Percentiles rank a stretch among this genome's conserved stretches.
Evolutionary conservation across 2,329 filamentous ascomycete species (phyloP).

Genomic region (Colletotrichum siamense): DNA sequence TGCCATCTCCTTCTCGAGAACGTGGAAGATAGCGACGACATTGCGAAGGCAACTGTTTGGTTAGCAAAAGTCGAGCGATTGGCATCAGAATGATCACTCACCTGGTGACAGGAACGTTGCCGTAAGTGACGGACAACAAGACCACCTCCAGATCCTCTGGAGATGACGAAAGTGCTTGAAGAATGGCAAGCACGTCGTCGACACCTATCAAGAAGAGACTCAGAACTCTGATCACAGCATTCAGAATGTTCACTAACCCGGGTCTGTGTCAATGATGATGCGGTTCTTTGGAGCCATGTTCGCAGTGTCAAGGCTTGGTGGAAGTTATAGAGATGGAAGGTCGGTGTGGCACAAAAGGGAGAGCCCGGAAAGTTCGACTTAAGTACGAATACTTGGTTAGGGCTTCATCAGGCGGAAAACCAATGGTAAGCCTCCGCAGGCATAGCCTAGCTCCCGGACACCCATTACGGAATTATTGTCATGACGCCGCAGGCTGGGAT

Average conservation of each 20-base stretch:
- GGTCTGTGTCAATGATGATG: constrained; percentile 97
- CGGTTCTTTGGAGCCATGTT: constrained; percentile 71
- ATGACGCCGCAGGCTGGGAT: too few relatives aligned
- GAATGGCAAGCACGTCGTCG: constrained; percentile 88
- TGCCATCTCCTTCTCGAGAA: constrained; percentile 84
- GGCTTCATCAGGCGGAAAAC: too few relatives aligned
- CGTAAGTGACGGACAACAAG: constrained; percentile 89
- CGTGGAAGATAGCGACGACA: constrained; percentile 87
- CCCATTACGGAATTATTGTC: too few relatives aligned
- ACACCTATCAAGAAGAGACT: constrained; percentile 61
- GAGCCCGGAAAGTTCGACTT: too few relatives aligned
- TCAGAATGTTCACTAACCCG: constrained; percentile 56
- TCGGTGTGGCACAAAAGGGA: too few relatives aligned
- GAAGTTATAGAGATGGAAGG: too few relatives aligned
- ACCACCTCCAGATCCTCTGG: constrained; percentile 86
- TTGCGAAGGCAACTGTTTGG: constrained; percentile 79
- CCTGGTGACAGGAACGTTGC: constrained; percentile 89
- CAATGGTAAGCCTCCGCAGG: too few relatives aligned
- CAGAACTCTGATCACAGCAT: background rate
- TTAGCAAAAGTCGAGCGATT: background rate
- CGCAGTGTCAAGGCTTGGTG: too few relatives aligned
- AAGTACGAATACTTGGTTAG: too few relatives aligned
- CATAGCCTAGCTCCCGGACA: too few relatives aligned
- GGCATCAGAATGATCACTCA: constrained; percentile 38
- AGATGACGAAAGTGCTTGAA: constrained; percentile 82